phyloP scores from a whole-genome alignment of 2,329 filamentous ascomycete genomes.

The Pseudocercospora macadamiae region DNA sequence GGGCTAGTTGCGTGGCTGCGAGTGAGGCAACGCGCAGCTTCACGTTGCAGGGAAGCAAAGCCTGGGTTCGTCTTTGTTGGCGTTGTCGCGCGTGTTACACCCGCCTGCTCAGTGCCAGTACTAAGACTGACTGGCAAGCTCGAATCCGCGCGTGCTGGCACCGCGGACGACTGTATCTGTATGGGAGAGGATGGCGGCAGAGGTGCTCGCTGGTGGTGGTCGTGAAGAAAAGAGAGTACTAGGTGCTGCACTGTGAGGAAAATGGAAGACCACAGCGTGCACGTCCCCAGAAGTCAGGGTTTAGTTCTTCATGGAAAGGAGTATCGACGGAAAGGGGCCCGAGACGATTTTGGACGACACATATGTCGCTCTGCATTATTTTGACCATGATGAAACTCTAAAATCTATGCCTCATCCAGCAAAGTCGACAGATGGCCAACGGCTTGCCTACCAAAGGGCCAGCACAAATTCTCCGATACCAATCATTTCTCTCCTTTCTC shows the following conservation, averaged over 20 bases:
- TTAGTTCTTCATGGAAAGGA: background rate
- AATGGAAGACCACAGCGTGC: background rate
- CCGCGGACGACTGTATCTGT: background rate
- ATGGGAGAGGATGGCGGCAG: background rate
- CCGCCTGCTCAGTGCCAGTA: no score
- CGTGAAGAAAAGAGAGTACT: background rate
- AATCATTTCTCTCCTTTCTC: background rate
- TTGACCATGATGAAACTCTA: conserved; percentile 3
- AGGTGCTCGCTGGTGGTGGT: background rate
- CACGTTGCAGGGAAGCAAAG: background rate
- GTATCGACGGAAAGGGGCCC: background rate
- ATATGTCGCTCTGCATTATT: background rate
- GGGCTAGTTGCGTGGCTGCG: background rate
- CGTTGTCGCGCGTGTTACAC: background rate
- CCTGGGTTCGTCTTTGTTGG: conserved; percentile 2
- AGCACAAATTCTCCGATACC: background rate
- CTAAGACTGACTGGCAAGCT: background rate
- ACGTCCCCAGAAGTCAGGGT: conserved; percentile 1
- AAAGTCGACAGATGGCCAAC: background rate
- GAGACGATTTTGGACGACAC: background rate
- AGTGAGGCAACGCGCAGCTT: background rate
- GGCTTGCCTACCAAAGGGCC: background rate
- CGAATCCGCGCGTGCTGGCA: background rate
- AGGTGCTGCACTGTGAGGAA: background rate
- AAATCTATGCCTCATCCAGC: background rate